phyloP scores from a whole-genome alignment of 345 rosid genomes.

The Gossypium mustelinum region DNA sequence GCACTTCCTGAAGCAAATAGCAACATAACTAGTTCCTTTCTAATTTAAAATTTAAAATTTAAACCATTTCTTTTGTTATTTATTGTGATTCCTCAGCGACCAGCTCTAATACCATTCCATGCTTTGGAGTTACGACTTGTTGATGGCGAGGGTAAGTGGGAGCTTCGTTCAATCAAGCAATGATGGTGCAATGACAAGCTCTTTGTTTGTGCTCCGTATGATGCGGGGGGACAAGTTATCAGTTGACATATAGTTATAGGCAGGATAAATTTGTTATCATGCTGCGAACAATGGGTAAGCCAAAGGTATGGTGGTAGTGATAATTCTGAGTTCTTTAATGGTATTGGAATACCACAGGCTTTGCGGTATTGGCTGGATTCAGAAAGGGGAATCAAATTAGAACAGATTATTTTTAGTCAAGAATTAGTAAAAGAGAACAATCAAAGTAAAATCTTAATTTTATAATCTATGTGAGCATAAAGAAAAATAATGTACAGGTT shows the following conservation, averaged over 20 bases:
- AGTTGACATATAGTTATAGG: not conserved
- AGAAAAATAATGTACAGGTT: conserved; percentile 23
- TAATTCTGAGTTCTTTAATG: too few relatives aligned
- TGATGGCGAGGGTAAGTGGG: conserved; percentile 98
- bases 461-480: conserved; percentile 9
- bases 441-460: not conserved
- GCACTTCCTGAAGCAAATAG: not conserved
- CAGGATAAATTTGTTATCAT: not conserved
- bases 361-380: not conserved
- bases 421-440: not conserved
- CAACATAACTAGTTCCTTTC: not conserved
- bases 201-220: not conserved
- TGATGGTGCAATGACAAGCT: conserved; percentile 20
- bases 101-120: conserved; percentile 90
- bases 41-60: not conserved
- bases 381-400: not conserved
- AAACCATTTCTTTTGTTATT: not conserved
- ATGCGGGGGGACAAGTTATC: not conserved
- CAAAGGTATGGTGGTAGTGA: not conserved
- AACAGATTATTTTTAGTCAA: not conserved
- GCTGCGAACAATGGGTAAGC: not conserved
- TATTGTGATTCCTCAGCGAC: conserved; percentile 51
- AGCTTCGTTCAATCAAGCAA: conserved; percentile 65
- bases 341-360: too few relatives aligned
- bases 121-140: conserved; percentile 72